Evolutionary conservation across 306 rosid genomes (phyloP).

Genomic region (Alnus rubra): DNA sequence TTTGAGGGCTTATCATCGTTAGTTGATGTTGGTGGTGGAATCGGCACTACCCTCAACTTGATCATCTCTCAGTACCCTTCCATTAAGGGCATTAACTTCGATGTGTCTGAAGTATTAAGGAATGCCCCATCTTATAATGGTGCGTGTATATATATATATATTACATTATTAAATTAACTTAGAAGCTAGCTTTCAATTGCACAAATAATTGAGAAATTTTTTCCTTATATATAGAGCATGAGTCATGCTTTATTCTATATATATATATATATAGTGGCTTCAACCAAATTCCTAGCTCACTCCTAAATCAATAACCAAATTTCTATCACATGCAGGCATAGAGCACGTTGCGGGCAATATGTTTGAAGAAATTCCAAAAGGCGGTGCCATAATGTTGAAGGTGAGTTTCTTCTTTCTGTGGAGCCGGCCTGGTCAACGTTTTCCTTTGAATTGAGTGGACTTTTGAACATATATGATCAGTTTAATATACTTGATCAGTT

Average conservation of each 20-base stretch:
- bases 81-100: conserved; percentile 80
- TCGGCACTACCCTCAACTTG: conserved; percentile 64
- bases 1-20: conserved; percentile 72
- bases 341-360: conserved; percentile 95
- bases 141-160: neutral
- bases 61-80: conserved; percentile 77
- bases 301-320: no score
- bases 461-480: no score
- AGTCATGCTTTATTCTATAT: no score
- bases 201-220: no score
- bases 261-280: no score
- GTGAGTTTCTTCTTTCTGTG: conserved; percentile 25
- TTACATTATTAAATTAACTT: no score
- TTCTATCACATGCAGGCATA: conserved; percentile 49
- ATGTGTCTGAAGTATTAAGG: conserved; percentile 70
- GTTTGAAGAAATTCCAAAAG: conserved; percentile 79
- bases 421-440: neutral
- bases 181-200: no score
- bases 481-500: no score
- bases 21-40: conserved; percentile 92
- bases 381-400: conserved; percentile 88
- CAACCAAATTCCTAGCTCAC: no score
- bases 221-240: no score
- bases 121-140: conserved; percentile 74
- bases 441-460: neutral